Conservation (phyloP, 176 grass and related monocot genomes). For the Zizania latifolia region DNA sequence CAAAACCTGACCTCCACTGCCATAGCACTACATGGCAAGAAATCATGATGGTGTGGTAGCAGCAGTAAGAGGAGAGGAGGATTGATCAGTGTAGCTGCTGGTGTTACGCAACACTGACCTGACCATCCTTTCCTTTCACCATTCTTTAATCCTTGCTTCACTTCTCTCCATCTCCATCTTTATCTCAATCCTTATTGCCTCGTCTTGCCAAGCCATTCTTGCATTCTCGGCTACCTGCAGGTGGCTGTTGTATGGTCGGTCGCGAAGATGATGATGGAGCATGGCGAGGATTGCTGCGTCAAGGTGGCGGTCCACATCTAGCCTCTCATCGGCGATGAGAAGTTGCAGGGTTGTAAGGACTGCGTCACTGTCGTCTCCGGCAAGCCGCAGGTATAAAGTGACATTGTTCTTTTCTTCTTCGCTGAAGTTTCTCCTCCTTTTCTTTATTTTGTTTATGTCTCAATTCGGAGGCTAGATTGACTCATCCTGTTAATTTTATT, state of each 20-base stretch:
- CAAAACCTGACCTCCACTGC: no score
- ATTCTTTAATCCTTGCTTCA: conserved; percentile 45
- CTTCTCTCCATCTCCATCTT: background rate
- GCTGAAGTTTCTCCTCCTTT: background rate
- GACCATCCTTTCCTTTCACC: no score
- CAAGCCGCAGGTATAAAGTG: conserved; percentile 96
- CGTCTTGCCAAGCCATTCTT: no score
- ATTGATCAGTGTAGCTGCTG: conserved; percentile 27
- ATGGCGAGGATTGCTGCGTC: conserved; percentile 95
- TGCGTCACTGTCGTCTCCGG: conserved; percentile 64
- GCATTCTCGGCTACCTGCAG: background rate
- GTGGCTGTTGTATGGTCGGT: conserved; percentile 39
- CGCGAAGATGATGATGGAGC: conserved; percentile 75
- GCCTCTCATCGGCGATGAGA: conserved; percentile 96
- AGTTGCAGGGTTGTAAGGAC: conserved; percentile 91
- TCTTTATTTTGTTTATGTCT: background rate
- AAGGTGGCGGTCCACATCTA: conserved; percentile 93
- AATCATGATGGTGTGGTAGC: conserved; percentile 56
- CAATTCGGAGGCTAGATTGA: conserved; percentile 23
- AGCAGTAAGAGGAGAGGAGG: background rate
- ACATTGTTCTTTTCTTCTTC: background rate
- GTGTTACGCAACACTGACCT: no score
- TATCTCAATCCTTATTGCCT: no score
- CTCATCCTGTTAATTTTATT: background rate
- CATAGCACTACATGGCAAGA: no score